Conservation (phyloP, 2,329 filamentous ascomycete species). For the Aspergillus sp. region DNA sequence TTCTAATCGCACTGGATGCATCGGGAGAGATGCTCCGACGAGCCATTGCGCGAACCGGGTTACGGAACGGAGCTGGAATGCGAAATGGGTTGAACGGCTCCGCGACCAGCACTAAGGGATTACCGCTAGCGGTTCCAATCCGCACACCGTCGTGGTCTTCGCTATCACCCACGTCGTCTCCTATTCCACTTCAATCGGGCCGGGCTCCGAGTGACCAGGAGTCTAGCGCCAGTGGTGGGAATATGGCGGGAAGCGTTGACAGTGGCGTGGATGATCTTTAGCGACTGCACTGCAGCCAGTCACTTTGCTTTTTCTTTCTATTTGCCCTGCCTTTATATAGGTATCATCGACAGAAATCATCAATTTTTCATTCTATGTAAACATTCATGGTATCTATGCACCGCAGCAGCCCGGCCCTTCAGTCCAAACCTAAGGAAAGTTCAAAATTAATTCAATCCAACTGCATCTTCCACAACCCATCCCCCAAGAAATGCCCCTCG, state of each 20-base stretch:
- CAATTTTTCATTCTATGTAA: not conserved
- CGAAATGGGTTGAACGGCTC: constrained; percentile 15
- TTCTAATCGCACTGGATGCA: constrained; percentile 84
- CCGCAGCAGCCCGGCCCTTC: not conserved
- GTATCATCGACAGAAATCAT: no score
- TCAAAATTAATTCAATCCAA: constrained; percentile 38
- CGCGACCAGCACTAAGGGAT: constrained; percentile 22
- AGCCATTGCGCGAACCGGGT: constrained; percentile 35
- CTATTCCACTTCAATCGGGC: constrained; percentile 11
- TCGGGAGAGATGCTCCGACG: constrained; percentile 64
- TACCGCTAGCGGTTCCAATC: constrained; percentile 26
- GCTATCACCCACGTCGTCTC: constrained; percentile 21
- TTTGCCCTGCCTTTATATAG: no score
- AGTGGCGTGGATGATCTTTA: constrained; percentile 1
- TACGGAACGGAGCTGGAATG: constrained; percentile 14
- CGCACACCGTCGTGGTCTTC: constrained; percentile 27
- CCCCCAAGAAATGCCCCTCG: constrained; percentile 85
- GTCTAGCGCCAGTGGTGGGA: constrained; percentile 1
- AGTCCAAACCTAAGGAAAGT: constrained; percentile 1
- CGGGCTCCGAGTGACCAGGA: constrained; percentile 4
- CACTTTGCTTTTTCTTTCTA: not conserved
- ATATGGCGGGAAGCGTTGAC: not conserved
- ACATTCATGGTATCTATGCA: no score
- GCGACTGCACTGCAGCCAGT: not conserved
- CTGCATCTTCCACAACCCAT: constrained; percentile 78